Evolutionary conservation across 2,329 filamentous ascomycete species (phyloP).

Genomic region (Fusarium redolens): DNA sequence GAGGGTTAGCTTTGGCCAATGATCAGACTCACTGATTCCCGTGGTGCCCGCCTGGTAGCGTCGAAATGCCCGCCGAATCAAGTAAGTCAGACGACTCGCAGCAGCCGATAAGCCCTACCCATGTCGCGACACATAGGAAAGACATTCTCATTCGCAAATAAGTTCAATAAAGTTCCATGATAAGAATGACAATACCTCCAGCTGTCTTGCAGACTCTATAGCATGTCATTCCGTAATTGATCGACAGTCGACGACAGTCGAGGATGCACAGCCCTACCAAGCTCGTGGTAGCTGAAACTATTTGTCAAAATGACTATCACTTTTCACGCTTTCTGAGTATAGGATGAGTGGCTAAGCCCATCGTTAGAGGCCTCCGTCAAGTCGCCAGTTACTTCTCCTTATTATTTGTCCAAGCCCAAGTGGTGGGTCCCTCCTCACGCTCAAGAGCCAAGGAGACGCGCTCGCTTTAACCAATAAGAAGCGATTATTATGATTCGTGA

Average conservation of each 20-base stretch:
- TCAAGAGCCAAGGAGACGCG: no score
- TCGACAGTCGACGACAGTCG: neutral
- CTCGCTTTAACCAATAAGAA: neutral
- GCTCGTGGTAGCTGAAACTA: neutral
- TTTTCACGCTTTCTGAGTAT: neutral
- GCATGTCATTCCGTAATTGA: neutral
- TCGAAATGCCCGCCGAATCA: neutral
- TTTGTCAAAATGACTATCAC: neutral
- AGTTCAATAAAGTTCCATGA: neutral
- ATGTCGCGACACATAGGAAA: neutral
- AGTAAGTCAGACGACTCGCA: neutral
- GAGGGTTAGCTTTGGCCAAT: neutral
- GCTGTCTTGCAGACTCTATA: no score
- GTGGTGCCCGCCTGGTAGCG: neutral
- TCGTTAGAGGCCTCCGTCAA: neutral
- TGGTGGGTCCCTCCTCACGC: no score
- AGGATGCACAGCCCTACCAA: neutral
- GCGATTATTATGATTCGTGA: rapidly evolving
- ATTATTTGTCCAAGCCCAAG: no score
- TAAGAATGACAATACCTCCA: neutral
- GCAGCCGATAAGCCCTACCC: neutral
- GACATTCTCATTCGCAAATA: neutral
- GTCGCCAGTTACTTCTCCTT: neutral
- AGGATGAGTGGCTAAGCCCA: no score
- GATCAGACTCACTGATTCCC: neutral